Percentiles rank a stretch among this genome's conserved stretches.
phyloP scores from a whole-genome alignment of 2,329 filamentous ascomycete species.

The Exophiala sp. region DNA sequence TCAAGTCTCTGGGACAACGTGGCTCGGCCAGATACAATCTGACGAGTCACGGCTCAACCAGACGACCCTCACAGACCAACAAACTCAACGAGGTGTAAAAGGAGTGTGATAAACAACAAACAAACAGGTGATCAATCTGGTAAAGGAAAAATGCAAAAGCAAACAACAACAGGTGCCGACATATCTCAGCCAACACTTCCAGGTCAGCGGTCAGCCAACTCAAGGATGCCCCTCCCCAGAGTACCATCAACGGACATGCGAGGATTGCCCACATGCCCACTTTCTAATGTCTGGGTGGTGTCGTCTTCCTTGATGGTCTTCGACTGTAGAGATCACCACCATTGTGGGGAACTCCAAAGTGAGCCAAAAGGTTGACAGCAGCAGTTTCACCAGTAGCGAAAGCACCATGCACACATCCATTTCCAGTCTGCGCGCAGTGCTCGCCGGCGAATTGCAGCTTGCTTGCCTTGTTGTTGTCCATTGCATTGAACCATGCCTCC shows the following conservation, averaged over 20 bases:
- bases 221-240: conserved; percentile 11
- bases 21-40: not conserved
- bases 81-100: not conserved
- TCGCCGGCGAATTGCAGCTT: conserved; percentile 43
- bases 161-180: conserved; percentile 13
- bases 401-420: conserved; percentile 46
- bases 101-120: not conserved
- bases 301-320: conserved; percentile 17
- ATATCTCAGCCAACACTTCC: conserved; percentile 20
- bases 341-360: conserved; percentile 37
- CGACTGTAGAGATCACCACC: conserved; percentile 28
- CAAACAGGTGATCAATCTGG: not conserved
- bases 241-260: not conserved
- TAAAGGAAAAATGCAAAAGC: not conserved
- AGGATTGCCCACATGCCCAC: conserved; percentile 2
- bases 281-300: conserved; percentile 20
- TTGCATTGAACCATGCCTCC: conserved; percentile 35
- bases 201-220: conserved; percentile 11
- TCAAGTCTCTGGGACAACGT: not conserved
- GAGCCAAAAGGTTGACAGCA: conserved; percentile 38
- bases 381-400: conserved; percentile 44
- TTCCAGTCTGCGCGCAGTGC: conserved; percentile 40
- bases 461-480: conserved; percentile 36
- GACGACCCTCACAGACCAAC: not conserved
- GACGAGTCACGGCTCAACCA: not conserved